These are phyloP conservation scores for Ustulina deusta DNA, from an alignment of 2,329 filamentous ascomycete species.

Conservation along the genomic window DNA sequence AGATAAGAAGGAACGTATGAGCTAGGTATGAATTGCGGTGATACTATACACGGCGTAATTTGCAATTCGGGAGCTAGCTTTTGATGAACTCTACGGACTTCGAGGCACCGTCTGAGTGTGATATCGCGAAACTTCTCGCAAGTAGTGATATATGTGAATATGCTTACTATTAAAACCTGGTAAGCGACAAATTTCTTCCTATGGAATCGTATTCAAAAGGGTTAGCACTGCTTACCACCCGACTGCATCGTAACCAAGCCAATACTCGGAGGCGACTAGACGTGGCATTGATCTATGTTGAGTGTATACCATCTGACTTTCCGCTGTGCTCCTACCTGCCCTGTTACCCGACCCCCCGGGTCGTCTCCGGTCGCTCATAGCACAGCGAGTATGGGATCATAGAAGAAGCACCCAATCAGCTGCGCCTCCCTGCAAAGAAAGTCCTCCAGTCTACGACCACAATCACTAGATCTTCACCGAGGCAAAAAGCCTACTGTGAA, in stretches of 20 bases:
- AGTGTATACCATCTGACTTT: not conserved
- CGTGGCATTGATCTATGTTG: not conserved
- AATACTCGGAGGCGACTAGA: not conserved
- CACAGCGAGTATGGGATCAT: not conserved
- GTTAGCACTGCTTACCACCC: not conserved
- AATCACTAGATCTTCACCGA: slow-evolving; percentile 5
- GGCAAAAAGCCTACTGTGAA: slow-evolving; percentile 4
- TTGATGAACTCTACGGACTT: not conserved
- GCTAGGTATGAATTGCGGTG: not conserved
- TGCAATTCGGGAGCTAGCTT: not conserved
- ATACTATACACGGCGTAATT: not conserved
- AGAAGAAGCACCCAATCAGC: slow-evolving; percentile 2
- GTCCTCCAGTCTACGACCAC: not conserved
- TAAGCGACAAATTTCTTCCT: not conserved
- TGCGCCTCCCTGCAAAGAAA: slow-evolving; percentile 4
- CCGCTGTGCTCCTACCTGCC: not conserved
- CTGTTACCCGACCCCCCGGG: not conserved
- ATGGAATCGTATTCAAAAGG: not conserved
- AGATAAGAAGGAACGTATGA: not conserved
- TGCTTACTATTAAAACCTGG: not conserved
- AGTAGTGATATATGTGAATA: not conserved
- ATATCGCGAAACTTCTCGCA: not conserved
- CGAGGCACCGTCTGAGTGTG: not conserved
- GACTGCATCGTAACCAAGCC: not conserved
- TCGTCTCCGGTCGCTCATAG: not conserved